phyloP scores from a whole-genome alignment of 2,329 filamentous ascomycete genomes.

The Catunica adiposa region DNA sequence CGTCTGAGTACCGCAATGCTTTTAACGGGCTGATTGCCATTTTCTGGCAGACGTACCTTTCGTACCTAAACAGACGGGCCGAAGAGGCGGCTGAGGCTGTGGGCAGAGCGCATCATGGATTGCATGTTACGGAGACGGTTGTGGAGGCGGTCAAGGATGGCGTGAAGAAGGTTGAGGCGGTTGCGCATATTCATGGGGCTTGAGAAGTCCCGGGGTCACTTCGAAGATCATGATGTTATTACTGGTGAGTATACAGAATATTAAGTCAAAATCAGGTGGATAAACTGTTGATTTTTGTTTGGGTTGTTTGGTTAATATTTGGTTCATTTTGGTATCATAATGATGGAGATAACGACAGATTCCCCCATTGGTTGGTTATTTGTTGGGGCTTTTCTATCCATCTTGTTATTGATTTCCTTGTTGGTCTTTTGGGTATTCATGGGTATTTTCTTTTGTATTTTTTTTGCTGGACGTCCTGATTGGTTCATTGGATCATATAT shows the following conservation, averaged over 20 bases:
- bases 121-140: not conserved
- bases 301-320: not conserved
- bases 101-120: not conserved
- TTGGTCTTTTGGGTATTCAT: too few relatives aligned
- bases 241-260: too few relatives aligned
- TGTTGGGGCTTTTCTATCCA: not conserved
- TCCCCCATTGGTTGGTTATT: not conserved
- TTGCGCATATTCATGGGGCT: not conserved
- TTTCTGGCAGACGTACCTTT: constrained; percentile 85
- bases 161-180: not conserved
- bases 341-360: not conserved
- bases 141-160: not conserved
- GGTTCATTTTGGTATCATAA: not conserved
- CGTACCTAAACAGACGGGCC: constrained; percentile 51
- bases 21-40: constrained; percentile 68
- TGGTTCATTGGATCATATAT: not conserved
- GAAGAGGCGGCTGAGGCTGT: not conserved
- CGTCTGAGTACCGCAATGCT: constrained; percentile 61
- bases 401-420: not conserved
- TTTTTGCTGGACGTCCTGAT: not conserved
- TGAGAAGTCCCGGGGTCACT: too few relatives aligned
- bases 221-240: too few relatives aligned
- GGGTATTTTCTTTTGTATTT: not conserved
- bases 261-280: too few relatives aligned
- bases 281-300: too few relatives aligned